Percentiles rank a stretch among this genome's conserved stretches.
Conservation (phyloP, 179 eudicot species). For the Carnegiea gigantea region DNA sequence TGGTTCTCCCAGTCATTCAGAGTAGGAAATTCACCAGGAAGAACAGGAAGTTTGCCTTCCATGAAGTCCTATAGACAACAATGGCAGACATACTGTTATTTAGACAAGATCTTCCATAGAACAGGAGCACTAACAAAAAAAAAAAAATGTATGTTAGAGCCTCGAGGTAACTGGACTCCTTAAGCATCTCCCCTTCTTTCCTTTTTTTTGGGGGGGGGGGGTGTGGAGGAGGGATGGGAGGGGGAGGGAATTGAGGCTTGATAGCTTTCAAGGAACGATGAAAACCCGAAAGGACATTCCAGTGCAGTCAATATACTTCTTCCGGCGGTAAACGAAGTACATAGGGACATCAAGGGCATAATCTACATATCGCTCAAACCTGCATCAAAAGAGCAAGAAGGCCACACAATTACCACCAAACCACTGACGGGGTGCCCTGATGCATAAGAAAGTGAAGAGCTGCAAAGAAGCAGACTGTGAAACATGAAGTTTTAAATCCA, state of each 20-base stretch:
- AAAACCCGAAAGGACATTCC: slow-evolving; percentile 90
- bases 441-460: neutral
- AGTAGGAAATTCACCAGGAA: slow-evolving; percentile 90
- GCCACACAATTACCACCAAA: neutral
- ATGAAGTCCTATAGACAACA: slow-evolving; percentile 67
- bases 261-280: slow-evolving; percentile 24
- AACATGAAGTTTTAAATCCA: neutral
- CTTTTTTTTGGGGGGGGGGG: neutral
- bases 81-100: neutral
- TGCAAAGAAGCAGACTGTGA: neutral
- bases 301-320: slow-evolving; percentile 80
- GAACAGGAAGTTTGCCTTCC: slow-evolving; percentile 81
- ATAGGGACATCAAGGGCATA: slow-evolving; percentile 98
- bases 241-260: neutral
- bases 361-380: slow-evolving; percentile 95
- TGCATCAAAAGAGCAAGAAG: slow-evolving; percentile 34
- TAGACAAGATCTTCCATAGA: neutral
- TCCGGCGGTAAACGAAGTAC: slow-evolving; percentile 85
- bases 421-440: neutral
- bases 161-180: neutral
- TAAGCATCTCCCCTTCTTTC: neutral
- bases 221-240: neutral
- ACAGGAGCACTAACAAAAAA: neutral
- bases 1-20: slow-evolving; percentile 99
- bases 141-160: neutral